Evolutionary conservation across 2,329 filamentous ascomycete species (phyloP), one percentile per base, ranked within the genome.

Genomic region (Ramularia endophylla): DNA sequence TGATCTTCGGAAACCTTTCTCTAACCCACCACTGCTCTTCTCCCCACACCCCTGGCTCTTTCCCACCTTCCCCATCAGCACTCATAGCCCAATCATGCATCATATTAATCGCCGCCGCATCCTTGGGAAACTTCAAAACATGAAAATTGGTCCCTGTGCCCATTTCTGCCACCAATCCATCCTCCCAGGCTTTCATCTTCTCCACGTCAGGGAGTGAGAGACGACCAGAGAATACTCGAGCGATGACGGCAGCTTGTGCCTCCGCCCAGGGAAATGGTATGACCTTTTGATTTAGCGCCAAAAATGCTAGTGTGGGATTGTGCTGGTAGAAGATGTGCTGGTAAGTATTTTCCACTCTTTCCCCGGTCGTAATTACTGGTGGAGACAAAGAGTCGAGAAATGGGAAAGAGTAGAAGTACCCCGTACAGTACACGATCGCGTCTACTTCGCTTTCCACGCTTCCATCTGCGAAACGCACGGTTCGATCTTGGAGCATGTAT

Each of bases 261-360:
- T 95, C 87, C 0, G 81, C 75, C 1, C 92, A 56, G 0, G 86
- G 83, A 60, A 94, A 94, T 0, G 90, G 90, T n/a, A 94, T 83
- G n/a, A 92, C 78, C 52, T 83, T 84, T 58, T 88, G 83, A 12
- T 85, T 81, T 28, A 95, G 69, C 0, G 77, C 79, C 0, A 85
- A 73, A 58, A 95, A 89, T 1, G 78, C 82, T 1, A 97, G 69
- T 0, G 86, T 92, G 1, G 89, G 87, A 46, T 87, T 77, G 1
- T 77, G 69, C 3, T 82, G 80, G 60, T 82, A 80, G 61, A 95
- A 83, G 8, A 95, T 56, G 54, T 97, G 87, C 51, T 87, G 73
- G 61, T 88, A 95, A 3, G 89, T 65, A 25, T 83, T 79, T 46
- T 81, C 70, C 1, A 89, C 80, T 19, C 84, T 75, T 25, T 74